These are phyloP conservation scores for Fusarium sp. DNA, from an alignment of 2,329 filamentous ascomycete genomes.

Conservation along the genomic window DNA sequence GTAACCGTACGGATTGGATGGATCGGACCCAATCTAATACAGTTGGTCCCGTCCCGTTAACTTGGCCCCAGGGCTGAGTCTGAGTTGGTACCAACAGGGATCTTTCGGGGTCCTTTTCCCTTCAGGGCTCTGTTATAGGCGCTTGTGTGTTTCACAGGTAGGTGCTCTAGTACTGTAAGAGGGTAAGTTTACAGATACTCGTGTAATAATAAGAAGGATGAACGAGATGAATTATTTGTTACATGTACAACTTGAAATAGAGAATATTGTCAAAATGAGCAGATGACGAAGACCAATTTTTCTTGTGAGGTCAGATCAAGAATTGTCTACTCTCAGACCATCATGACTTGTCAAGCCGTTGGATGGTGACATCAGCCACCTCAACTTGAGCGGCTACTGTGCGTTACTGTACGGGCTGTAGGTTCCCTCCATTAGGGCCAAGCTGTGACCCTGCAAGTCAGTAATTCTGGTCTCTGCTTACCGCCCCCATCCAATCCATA, in stretches of 20 bases:
- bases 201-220: conserved; percentile 1
- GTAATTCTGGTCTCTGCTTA: conserved; percentile 20
- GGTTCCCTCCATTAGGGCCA: conserved; percentile 9
- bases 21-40: not conserved
- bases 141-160: conserved; percentile 26
- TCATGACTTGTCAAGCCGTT: conserved; percentile 28
- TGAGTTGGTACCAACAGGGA: conserved; percentile 32
- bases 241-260: not conserved
- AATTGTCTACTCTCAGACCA: conserved; percentile 7
- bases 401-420: not conserved
- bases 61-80: conserved; percentile 38
- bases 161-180: not conserved
- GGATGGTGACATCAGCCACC: conserved; percentile 34
- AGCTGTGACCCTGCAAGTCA: not conserved
- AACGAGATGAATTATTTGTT: conserved; percentile 1
- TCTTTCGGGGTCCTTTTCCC: conserved; percentile 27
- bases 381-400: conserved; percentile 18
- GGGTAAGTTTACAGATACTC: not conserved
- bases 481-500: conserved; percentile 13
- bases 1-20: not conserved
- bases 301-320: conserved; percentile 33
- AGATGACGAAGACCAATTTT: not conserved
- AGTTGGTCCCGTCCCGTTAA: conserved; percentile 12
- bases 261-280: not conserved
- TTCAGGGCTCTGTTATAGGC: conserved; percentile 9